Evolutionary conservation across 441 rosid genomes (phyloP).

Genomic region (Erysimum pusillum): DNA sequence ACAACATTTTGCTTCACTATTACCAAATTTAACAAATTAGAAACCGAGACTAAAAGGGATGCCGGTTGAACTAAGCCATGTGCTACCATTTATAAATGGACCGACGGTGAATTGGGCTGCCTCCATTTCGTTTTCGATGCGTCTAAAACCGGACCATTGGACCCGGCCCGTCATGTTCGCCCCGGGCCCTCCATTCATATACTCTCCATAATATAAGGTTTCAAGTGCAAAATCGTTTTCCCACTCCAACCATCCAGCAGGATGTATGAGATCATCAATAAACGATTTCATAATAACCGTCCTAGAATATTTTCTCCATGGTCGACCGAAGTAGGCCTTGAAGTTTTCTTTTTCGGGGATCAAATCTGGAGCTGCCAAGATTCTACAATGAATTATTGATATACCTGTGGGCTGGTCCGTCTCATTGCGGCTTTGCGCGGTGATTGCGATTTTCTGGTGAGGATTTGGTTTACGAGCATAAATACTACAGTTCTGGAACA

Average conservation of each 20-base stretch:
- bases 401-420: slow-evolving; percentile 53
- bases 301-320: slow-evolving; percentile 60
- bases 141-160: slow-evolving; percentile 60
- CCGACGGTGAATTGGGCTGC: slow-evolving; percentile 59
- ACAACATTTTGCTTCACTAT: slow-evolving; percentile 8
- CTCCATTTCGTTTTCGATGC: slow-evolving; percentile 44
- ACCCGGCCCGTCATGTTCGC: slow-evolving; percentile 55
- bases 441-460: slow-evolving; percentile 50
- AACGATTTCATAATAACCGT: slow-evolving; percentile 52
- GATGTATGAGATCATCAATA: slow-evolving; percentile 55
- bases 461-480: slow-evolving; percentile 56
- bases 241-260: slow-evolving; percentile 66
- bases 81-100: slow-evolving; percentile 50
- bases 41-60: slow-evolving; percentile 47
- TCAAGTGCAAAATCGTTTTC: slow-evolving; percentile 41
- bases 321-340: slow-evolving; percentile 57
- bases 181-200: slow-evolving; percentile 56
- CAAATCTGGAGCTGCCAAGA: slow-evolving; percentile 57
- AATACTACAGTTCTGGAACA: slow-evolving; percentile 57
- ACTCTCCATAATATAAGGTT: slow-evolving; percentile 61
- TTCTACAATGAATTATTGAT: slow-evolving; percentile 54
- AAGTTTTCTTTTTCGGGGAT: slow-evolving; percentile 51
- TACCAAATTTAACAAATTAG: not conserved
- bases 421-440: slow-evolving; percentile 54
- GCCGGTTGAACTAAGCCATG: slow-evolving; percentile 53